Evolutionary conservation across 225 moss, liverwort and hornwort genomes (phyloP), one percentile per base, ranked within the genome.

Genomic region (Sphagnum tenellum): DNA sequence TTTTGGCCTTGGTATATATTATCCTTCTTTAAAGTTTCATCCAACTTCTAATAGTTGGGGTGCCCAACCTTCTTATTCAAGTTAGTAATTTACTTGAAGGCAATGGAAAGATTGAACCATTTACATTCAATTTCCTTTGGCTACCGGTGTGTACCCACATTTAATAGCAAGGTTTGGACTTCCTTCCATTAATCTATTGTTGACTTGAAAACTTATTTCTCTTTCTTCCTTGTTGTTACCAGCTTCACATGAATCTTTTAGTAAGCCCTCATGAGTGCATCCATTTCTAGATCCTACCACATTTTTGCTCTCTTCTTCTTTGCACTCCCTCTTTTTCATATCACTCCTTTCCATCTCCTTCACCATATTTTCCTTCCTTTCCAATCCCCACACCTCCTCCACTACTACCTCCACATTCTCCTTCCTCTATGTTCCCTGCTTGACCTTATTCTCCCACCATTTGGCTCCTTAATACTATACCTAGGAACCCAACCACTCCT

Each of bases 231-330:
- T 3, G 86, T 82, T 4, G 79, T 77, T 1, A 82, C 82, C 29
- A 86, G 75, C 74, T 86, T 86, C 77, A 86, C 70, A 59, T 86
- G 82, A 47, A 86, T 82, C 77, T 86, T 79, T 10, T 77, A 82
- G 13, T 79, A 86, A 45, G 86, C 82, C 10, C 86, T 72, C 55
- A 86, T 82, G 7, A 86, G 67, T 7, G 86, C 86, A 59, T 86
- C n/a, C 86, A 86, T 86, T 69, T 86, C 86, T 48, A 68, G 74
- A 63, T 86, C 86, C 67, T 86, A 82, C 86, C 86, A 86, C 45
- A 86, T 82, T 67, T 86, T 82, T 0, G 86, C 86, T 5, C 86
- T 78, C n/a, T n/a, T n/a, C n/a, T 82, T 79, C 72, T 86, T 86
- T 61, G 78, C 67, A 46, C 60, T 75, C 9, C 86, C 79, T 77